phyloP scores from a whole-genome alignment of 164 flowering plant genomes.

The Nelumbo lutea region DNA sequence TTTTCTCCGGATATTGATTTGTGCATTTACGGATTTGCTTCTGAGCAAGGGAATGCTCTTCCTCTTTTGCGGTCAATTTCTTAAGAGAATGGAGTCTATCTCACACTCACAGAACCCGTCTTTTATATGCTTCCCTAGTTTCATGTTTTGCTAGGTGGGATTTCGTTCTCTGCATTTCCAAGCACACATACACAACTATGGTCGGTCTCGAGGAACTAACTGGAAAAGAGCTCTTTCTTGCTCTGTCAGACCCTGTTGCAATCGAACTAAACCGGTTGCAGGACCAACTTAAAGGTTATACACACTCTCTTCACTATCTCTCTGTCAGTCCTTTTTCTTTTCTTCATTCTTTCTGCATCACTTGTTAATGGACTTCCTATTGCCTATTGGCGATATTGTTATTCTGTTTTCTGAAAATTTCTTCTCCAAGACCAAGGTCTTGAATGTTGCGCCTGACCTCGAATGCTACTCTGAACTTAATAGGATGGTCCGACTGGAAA shows the following conservation, averaged over 20 bases:
- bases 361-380: neutral
- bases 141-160: constrained; percentile 10
- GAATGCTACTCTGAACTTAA: neutral
- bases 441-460: neutral
- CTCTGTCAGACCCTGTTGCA: constrained; percentile 57
- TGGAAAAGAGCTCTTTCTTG: constrained; percentile 28
- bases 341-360: neutral
- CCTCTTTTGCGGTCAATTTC: constrained; percentile 61
- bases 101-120: constrained; percentile 16
- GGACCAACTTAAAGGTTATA: constrained; percentile 72
- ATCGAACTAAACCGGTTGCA: constrained; percentile 70
- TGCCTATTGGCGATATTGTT: neutral
- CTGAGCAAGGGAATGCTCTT: constrained; percentile 31
- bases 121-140: constrained; percentile 8
- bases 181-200: constrained; percentile 28
- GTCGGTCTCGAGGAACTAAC: constrained; percentile 31
- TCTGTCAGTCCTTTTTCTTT: neutral
- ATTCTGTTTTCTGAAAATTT: neutral
- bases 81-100: constrained; percentile 31
- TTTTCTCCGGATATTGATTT: constrained; percentile 34
- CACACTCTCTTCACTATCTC: neutral
- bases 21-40: constrained; percentile 33
- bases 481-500: neutral
- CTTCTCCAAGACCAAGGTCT: neutral
- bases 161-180: constrained; percentile 10